Conservation (phyloP, 768 basidiomycete species). For the Candolleomyces efflorescens region DNA sequence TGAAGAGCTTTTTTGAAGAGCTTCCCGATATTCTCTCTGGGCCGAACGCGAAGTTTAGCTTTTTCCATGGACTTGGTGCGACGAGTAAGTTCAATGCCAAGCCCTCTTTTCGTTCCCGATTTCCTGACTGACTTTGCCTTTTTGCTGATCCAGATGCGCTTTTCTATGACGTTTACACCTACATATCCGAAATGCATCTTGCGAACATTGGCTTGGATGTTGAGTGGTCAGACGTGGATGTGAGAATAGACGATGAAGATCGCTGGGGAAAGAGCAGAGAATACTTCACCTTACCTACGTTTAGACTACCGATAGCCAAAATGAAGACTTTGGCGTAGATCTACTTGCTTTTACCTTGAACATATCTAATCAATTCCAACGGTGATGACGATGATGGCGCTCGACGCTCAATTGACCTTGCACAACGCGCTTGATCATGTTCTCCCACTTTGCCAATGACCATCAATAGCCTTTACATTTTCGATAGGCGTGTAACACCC, state of each 20-base stretch:
- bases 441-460: slow-evolving; percentile 50
- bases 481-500: slow-evolving; percentile 61
- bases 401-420: not conserved
- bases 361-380: not conserved
- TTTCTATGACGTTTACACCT: slow-evolving; percentile 91
- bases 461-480: slow-evolving; percentile 91
- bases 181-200: slow-evolving; percentile 80
- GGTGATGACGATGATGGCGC: not conserved
- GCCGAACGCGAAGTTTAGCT: slow-evolving; percentile 79
- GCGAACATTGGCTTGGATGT: slow-evolving; percentile 76
- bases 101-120: not conserved
- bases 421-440: not conserved
- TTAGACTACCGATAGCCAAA: slow-evolving; percentile 57
- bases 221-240: slow-evolving; percentile 78
- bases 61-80: slow-evolving; percentile 96
- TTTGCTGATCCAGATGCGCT: slow-evolving; percentile 52
- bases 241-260: slow-evolving; percentile 44
- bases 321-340: not conserved
- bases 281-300: slow-evolving; percentile 76
- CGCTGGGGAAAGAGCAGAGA: slow-evolving; percentile 75
- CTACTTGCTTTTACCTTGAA: not conserved
- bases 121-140: slow-evolving; percentile 4
- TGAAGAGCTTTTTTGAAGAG: slow-evolving; percentile 77
- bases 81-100: slow-evolving; percentile 58
- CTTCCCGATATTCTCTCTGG: slow-evolving; percentile 74